These are phyloP conservation scores for Adansonia digitata DNA, from an alignment of 345 rosid species.

Conservation along the genomic window DNA sequence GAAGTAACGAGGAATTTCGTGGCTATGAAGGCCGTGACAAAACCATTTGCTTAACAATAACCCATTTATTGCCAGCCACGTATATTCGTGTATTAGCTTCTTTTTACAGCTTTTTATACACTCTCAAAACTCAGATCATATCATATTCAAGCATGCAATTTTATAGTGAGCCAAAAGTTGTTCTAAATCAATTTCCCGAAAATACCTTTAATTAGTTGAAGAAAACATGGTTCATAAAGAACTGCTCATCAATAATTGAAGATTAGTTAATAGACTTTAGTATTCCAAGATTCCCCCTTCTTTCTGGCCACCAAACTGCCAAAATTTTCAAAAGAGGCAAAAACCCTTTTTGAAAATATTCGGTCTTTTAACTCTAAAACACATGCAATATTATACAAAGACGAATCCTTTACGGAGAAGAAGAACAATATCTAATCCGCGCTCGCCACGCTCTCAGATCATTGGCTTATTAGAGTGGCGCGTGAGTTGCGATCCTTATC, in stretches of 20 bases:
- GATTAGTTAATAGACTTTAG: neutral
- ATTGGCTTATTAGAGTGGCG: neutral
- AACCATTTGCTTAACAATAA: neutral
- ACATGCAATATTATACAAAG: neutral
- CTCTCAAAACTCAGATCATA: neutral
- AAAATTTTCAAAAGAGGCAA: conserved; percentile 22
- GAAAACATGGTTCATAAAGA: neutral
- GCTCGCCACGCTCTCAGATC: neutral
- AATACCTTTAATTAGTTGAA: neutral
- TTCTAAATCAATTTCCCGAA: conserved; percentile 13
- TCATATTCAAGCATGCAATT: neutral
- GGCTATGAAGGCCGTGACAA: neutral
- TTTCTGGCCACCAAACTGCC: conserved; percentile 13
- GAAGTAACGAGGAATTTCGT: neutral
- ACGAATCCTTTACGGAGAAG: neutral
- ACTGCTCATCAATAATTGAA: conserved; percentile 1
- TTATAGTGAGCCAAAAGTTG: conserved; percentile 3
- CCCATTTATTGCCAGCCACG: neutral
- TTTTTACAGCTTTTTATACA: neutral
- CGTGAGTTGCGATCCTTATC: neutral
- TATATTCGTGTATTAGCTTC: neutral
- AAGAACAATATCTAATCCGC: neutral
- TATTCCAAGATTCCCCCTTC: conserved; percentile 15
- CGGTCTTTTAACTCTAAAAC: neutral
- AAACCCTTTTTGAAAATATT: conserved; percentile 11